phyloP scores from a whole-genome alignment of 2,329 filamentous ascomycete species.

The Rutstroemia sp. region DNA sequence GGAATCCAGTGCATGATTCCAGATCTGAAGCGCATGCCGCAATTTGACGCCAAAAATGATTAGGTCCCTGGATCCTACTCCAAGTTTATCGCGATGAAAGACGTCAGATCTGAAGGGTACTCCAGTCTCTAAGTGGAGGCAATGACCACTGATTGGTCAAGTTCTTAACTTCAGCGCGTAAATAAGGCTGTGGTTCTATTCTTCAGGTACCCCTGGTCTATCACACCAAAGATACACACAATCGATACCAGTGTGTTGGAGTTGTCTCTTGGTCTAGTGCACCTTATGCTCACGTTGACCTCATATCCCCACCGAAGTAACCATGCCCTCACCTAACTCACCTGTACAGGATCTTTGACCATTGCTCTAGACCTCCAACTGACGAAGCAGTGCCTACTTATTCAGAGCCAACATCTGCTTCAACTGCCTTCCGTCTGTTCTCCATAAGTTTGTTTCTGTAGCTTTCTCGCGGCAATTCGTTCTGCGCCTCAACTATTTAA shows the following conservation, averaged over 20 bases:
- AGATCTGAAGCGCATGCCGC: too few species aligned
- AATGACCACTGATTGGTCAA: not conserved
- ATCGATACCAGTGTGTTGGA: not conserved
- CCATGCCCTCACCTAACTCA: not conserved
- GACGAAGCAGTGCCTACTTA: not conserved
- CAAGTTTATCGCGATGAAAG: not conserved
- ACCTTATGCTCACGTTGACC: not conserved
- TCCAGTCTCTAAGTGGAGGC: not conserved
- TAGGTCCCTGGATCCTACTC: not conserved
- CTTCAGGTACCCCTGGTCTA: not conserved
- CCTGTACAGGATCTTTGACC: not conserved
- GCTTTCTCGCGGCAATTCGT: not conserved
- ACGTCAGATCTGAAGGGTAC: not conserved
- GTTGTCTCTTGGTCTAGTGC: not conserved
- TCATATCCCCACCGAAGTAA: not conserved
- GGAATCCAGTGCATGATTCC: too few species aligned
- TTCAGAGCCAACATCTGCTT: not conserved
- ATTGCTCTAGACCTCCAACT: conserved; percentile 1
- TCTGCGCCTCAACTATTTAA: not conserved
- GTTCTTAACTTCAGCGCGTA: not conserved
- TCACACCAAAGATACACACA: not conserved
- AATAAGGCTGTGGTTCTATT: conserved; percentile 1
- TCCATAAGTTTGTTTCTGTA: conserved; percentile 1
- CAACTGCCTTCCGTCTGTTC: not conserved
- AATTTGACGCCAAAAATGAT: too few species aligned